phyloP scores from a whole-genome alignment of 2,329 filamentous ascomycete genomes.

The Fusarium ambrosium region DNA sequence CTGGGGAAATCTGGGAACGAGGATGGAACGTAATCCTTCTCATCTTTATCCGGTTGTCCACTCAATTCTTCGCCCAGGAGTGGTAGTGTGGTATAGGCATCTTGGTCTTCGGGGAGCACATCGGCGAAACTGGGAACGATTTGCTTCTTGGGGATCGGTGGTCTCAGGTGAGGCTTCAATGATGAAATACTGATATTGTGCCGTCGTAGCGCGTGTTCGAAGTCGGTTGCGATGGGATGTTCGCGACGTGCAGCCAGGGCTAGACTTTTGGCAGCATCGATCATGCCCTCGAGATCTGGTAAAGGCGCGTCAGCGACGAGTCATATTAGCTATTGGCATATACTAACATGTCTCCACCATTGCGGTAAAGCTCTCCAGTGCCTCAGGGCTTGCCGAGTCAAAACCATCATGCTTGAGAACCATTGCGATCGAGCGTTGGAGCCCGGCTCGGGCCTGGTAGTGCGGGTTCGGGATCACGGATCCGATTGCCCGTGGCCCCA shows the following conservation, averaged over 20 bases:
- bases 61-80: constrained; percentile 69
- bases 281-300: constrained; percentile 64
- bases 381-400: constrained; percentile 65
- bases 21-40: constrained; percentile 68
- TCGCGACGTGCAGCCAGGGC: constrained; percentile 65
- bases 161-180: constrained; percentile 69
- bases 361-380: constrained; percentile 69
- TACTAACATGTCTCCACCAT: constrained; percentile 70
- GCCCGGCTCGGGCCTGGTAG: constrained; percentile 52
- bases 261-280: constrained; percentile 62
- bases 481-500: constrained; percentile 32
- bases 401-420: constrained; percentile 72
- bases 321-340: not conserved
- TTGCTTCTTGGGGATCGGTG: constrained; percentile 60
- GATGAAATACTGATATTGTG: constrained; percentile 66
- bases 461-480: constrained; percentile 49
- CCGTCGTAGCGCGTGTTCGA: constrained; percentile 64
- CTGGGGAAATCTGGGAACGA: constrained; percentile 74
- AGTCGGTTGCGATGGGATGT: constrained; percentile 69
- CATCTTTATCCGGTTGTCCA: constrained; percentile 68
- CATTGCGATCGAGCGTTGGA: constrained; percentile 69
- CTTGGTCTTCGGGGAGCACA: constrained; percentile 54
- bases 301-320: constrained; percentile 20
- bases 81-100: constrained; percentile 58
- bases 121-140: constrained; percentile 56